Conservation (phyloP, 2,329 filamentous ascomycete species). For the Fusarium napiforme region DNA sequence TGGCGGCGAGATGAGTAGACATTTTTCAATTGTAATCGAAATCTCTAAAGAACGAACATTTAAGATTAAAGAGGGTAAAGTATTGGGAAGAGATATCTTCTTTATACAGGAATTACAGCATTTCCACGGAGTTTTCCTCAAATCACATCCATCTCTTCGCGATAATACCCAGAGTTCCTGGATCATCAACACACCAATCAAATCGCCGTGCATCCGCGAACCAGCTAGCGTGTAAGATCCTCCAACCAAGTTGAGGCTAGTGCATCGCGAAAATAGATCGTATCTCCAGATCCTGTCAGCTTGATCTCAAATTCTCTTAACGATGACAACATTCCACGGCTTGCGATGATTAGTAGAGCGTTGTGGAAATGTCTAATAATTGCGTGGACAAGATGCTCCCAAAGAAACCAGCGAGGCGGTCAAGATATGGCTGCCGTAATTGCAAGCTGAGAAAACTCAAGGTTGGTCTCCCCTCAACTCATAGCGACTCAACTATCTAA, state of each 20-base stretch:
- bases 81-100: neutral
- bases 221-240: conserved; percentile 46
- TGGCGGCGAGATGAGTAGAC: conserved; percentile 55
- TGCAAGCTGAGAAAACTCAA: conserved; percentile 63
- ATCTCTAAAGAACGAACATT: neutral
- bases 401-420: conserved; percentile 45
- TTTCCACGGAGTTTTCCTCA: rapidly evolving
- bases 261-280: neutral
- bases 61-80: rapidly evolving
- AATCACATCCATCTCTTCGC: neutral
- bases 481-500: too few species aligned
- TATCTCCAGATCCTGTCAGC: neutral
- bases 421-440: conserved; percentile 60
- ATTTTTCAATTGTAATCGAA: conserved; percentile 23
- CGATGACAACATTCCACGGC: neutral
- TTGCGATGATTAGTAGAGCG: too few species aligned
- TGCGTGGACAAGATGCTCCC: too few species aligned
- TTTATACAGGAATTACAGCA: conserved; percentile 13
- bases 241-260: conserved; percentile 39
- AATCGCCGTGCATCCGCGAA: conserved; percentile 35
- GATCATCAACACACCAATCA: conserved; percentile 42
- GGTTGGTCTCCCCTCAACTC: too few species aligned
- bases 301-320: neutral
- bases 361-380: conserved; percentile 18
- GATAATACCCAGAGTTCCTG: neutral